Base-by-base conservation (phyloP, 495 filamentous ascomycete species). In the Sabuloglossum arenarium region DNA sequence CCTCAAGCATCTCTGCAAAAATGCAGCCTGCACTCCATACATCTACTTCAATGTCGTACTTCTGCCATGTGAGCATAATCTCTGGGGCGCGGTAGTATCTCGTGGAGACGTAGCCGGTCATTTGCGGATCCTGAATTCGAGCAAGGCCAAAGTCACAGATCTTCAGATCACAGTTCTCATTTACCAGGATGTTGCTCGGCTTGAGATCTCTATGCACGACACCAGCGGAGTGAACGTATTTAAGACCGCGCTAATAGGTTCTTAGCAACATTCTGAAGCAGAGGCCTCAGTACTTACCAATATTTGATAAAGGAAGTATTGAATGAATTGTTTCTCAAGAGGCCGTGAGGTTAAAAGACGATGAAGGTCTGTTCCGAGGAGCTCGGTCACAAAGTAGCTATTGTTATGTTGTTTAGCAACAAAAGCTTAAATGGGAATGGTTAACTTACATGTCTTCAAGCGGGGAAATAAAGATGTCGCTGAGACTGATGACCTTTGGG, bases 41-140 rank as follows among this genome's bases (percentile, higher is more conserved):
- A 68, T 98, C 91, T 53, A 98, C 91, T 73, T 97, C 93, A 46
- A 96, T 86, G 63, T 98, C 91, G 70, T 98, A 98, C 71, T 97
- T 98, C 69, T 98, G 91, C 91, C 91, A 98, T 46, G 91, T 98
- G 63, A 98, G 87, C 91, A 98, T 98, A 66, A 98, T 98, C 70
- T 98, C 91, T 16, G 91, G 91, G 4, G 91, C 91, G 52, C 91
- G 84, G 73, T 98, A 98, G 75, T 98, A 98, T 72, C 91, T 77
- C 53, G 91, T 98, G 51, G 91, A 98, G 43, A 98, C 91, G 65
- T 98, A 98, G 63, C 91, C 91, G 39, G 91, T 98, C 91, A 98
- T 98, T 70, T 98, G 91, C n/a, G 91, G 91, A 64, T 98, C 91
- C 69, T 98, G 91, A 64, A 98, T 94, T 64, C 91, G 85, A 42